Conservation (phyloP, 805 yeast genomes). For the Candida easanensis region DNA sequence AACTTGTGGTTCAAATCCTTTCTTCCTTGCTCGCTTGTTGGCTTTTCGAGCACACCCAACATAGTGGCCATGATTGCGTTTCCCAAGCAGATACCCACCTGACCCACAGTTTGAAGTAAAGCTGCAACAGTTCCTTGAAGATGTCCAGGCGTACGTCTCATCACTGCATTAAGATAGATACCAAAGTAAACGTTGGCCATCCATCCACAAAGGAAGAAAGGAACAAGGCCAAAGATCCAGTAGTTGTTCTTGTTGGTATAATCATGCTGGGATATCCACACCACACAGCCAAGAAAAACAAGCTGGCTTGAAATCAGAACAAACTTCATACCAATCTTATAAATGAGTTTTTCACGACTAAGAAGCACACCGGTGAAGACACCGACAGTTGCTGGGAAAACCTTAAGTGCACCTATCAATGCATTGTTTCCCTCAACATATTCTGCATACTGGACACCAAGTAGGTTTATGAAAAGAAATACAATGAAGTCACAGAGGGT, state of each 20-base stretch:
- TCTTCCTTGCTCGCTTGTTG: neutral
- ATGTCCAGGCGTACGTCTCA: conserved; percentile 34
- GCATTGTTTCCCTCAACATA: conserved; percentile 30
- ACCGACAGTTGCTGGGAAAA: conserved; percentile 34
- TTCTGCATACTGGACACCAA: conserved; percentile 28
- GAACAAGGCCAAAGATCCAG: conserved; percentile 32
- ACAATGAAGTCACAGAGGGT: conserved; percentile 24
- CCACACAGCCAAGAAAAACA: conserved; percentile 16
- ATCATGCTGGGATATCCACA: conserved; percentile 17
- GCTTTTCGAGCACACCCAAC: neutral
- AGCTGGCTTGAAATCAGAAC: conserved; percentile 17
- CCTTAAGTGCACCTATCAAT: conserved; percentile 35
- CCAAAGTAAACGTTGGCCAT: conserved; percentile 34
- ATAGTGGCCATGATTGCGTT: neutral
- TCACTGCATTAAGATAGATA: conserved; percentile 32
- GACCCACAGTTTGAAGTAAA: conserved; percentile 29
- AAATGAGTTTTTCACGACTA: conserved; percentile 22
- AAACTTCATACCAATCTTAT: conserved; percentile 25
- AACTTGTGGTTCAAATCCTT: neutral
- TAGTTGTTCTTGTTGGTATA: neutral
- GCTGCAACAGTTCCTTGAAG: conserved; percentile 41
- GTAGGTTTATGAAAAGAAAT: conserved; percentile 22
- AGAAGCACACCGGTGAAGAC: conserved; percentile 29
- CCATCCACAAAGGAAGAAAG: conserved; percentile 24
- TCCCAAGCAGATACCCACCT: neutral